These are phyloP conservation scores for Fusarium odoratissimum DNA, from an alignment of 2,329 filamentous ascomycete genomes.

Conservation along the genomic window DNA sequence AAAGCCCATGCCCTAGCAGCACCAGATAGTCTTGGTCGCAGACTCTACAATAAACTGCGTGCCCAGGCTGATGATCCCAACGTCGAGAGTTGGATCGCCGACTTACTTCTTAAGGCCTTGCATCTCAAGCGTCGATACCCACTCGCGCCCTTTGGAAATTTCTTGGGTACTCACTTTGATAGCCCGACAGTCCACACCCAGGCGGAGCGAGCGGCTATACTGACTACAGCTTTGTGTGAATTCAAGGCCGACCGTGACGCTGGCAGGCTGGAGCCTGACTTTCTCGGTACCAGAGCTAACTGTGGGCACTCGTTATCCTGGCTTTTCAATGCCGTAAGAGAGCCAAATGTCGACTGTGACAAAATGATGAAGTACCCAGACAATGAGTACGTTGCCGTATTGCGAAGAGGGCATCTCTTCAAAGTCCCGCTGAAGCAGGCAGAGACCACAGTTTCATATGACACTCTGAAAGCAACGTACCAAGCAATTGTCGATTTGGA, in stretches of 20 bases:
- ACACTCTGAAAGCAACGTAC: background rate
- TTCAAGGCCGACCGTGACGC: slow-evolving; percentile 4
- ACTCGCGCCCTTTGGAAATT: slow-evolving; percentile 4
- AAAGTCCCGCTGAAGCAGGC: background rate
- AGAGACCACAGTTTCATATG: background rate
- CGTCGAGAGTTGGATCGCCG: slow-evolving; percentile 8
- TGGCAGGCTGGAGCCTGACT: background rate
- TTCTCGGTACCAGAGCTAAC: background rate
- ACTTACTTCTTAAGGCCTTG: slow-evolving; percentile 1
- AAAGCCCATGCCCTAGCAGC: background rate
- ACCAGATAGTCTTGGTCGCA: background rate
- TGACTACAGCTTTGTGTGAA: background rate
- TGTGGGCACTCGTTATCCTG: slow-evolving; percentile 3
- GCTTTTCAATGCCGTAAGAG: slow-evolving; percentile 8
- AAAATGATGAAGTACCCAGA: slow-evolving; percentile 8
- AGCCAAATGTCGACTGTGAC: slow-evolving; percentile 5
- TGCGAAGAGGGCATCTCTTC: slow-evolving; percentile 7
- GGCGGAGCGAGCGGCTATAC: slow-evolving; percentile 1
- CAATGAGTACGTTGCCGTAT: slow-evolving; percentile 3
- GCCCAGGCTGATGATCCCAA: slow-evolving; percentile 1
- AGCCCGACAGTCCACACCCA: background rate
- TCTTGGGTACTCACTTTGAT: slow-evolving; percentile 7
- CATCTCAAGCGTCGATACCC: slow-evolving; percentile 12
- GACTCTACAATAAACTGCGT: slow-evolving; percentile 4
- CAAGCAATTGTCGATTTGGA: slow-evolving; percentile 2